Evolutionary conservation across 768 basidiomycete genomes (phyloP), one percentile per base, ranked within the genome.

Genomic region (Phylloporus sp.): DNA sequence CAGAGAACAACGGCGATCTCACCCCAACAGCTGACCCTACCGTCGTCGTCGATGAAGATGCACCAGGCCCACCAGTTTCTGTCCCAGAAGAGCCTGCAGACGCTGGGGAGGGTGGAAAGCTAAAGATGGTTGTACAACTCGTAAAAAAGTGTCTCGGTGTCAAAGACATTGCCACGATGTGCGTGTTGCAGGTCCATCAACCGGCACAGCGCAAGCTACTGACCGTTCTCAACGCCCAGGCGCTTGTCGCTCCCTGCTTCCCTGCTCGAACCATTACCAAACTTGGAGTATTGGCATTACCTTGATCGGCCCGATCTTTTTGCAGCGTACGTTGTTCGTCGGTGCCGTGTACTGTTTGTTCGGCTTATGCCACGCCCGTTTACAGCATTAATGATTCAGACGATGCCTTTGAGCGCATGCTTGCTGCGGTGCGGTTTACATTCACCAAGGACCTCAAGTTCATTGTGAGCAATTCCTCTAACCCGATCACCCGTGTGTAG

Each of bases 381-480:
- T 45, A 9, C 67, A 97, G 94, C 34, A 90, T 97, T 62, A 97
- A 95, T 59, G 92, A 95, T 63, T 89, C 87, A 18, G 78, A 85
- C 29, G 92, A 95, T 66, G 85, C 92, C n/a, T 85, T 99, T 57
- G 88, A 94, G 58, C 83, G 95, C 36, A 95, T 98, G 87, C 73
- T 98, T n/a, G 87, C 93, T 35, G 88, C 91, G 5, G 66, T 97
- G 36, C 80, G 94, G 35, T 97, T 92, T 64, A 73, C 84, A 6
- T 91, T 95, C 67, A 88, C 91, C 44, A 97, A 97, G 66, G 93
- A 97, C 62, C 85, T 97, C 68, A 95, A 94, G 73, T 93, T 91
- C 64, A 74, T 95, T 44, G 91, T 90, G 59, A 61, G 86, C 79
- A 18, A 12, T 24, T 12, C 9, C 24, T 40, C 26, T 6, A 24